These are phyloP conservation scores for Boletus subcaerulescens DNA, from an alignment of 768 basidiomycete species.

Conservation along the genomic window DNA sequence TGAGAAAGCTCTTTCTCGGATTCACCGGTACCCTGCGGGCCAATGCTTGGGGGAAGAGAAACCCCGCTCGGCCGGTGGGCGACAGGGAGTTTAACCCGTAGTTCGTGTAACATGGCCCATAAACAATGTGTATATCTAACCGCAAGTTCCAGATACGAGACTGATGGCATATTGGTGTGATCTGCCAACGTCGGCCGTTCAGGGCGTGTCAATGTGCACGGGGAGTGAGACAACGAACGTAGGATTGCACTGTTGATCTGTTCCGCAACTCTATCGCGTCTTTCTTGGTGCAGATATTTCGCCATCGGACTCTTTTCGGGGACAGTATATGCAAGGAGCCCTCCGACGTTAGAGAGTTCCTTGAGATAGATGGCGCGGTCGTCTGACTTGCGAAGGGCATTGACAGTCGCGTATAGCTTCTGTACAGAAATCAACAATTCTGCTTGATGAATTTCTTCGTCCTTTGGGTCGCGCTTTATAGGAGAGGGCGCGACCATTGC, in stretches of 20 bases:
- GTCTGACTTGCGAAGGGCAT: constrained; percentile 47
- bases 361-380: constrained; percentile 62
- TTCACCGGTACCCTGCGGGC: constrained; percentile 20
- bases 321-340: constrained; percentile 77
- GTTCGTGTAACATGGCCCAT: constrained; percentile 55
- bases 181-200: constrained; percentile 36
- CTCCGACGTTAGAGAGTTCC: constrained; percentile 73
- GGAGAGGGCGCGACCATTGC: constrained; percentile 3
- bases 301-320: constrained; percentile 75
- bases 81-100: constrained; percentile 43
- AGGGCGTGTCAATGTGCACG: neutral
- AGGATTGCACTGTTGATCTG: constrained; percentile 87
- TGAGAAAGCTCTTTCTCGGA: constrained; percentile 34
- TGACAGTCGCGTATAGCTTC: constrained; percentile 64
- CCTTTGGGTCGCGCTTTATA: constrained; percentile 21
- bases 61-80: constrained; percentile 41
- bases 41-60: constrained; percentile 38
- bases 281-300: constrained; percentile 70
- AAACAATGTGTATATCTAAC: constrained; percentile 64
- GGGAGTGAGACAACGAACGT: constrained; percentile 45
- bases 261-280: constrained; percentile 81
- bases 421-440: constrained; percentile 56
- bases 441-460: constrained; percentile 41
- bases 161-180: constrained; percentile 45
- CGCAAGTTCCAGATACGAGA: constrained; percentile 61